A percentile compares a stretch with the other conserved stretches of the same genome.
Evolutionary conservation across 75 land plant genomes (phyloP).

Genomic region (Ceratopteris richardii): DNA sequence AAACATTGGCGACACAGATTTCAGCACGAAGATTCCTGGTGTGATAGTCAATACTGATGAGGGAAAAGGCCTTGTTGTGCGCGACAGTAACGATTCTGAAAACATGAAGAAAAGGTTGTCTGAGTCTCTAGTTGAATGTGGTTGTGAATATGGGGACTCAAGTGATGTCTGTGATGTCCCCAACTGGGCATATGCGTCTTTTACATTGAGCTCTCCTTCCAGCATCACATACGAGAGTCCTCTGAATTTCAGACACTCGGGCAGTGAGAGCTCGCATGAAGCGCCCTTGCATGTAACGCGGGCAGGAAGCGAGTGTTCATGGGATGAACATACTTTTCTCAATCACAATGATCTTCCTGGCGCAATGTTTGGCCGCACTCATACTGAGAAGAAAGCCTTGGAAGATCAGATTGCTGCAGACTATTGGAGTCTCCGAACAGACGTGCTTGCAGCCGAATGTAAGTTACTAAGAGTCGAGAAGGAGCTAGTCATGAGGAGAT

Average conservation of each 20-base stretch:
- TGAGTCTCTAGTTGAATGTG: too few species aligned
- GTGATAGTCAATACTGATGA: too few species aligned
- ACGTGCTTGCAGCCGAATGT: conserved; percentile 68
- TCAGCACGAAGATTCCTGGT: too few species aligned
- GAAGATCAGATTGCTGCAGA: too few species aligned
- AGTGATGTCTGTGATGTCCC: too few species aligned
- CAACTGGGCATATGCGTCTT: too few species aligned
- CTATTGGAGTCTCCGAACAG: conserved; percentile 63
- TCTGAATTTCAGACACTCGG: not conserved
- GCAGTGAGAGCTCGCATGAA: not conserved
- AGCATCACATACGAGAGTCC: not conserved
- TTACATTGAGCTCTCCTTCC: too few species aligned
- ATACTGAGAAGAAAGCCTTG: not conserved
- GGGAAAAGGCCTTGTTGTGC: too few species aligned
- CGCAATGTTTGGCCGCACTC: not conserved
- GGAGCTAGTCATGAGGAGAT: conserved; percentile 43
- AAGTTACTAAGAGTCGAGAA: conserved; percentile 68
- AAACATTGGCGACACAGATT: too few species aligned
- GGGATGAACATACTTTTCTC: not conserved
- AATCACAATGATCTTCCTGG: not conserved
- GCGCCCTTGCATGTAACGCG: not conserved
- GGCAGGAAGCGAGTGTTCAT: not conserved
- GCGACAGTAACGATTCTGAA: too few species aligned
- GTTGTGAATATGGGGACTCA: too few species aligned
- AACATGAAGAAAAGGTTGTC: too few species aligned